Conservation (phyloP, 768 basidiomycete species). For the Lactarius hatsudake region DNA sequence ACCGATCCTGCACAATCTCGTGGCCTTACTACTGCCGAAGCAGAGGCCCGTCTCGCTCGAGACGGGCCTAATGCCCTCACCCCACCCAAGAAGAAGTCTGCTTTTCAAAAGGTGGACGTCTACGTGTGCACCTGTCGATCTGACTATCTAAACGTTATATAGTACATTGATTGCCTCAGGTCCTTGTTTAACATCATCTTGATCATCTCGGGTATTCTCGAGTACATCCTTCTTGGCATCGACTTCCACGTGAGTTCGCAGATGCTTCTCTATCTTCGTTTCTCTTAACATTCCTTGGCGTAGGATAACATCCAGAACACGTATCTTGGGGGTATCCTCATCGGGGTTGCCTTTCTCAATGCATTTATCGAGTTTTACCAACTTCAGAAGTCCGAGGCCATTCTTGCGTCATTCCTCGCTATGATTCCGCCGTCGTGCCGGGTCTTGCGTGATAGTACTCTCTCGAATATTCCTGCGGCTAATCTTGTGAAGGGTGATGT, state of each 20-base stretch:
- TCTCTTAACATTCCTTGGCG: conserved; percentile 15
- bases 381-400: conserved; percentile 71
- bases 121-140: neutral
- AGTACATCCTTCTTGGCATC: conserved; percentile 62
- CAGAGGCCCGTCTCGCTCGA: conserved; percentile 48
- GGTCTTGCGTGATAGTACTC: conserved; percentile 56
- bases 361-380: conserved; percentile 69
- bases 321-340: conserved; percentile 68
- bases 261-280: neutral
- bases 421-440: conserved; percentile 71
- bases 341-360: conserved; percentile 64
- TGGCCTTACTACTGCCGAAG: conserved; percentile 54
- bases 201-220: conserved; percentile 62
- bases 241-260: conserved; percentile 48
- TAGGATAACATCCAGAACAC: conserved; percentile 62
- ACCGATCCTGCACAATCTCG: conserved; percentile 50
- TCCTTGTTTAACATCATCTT: conserved; percentile 66
- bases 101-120: conserved; percentile 53
- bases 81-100: conserved; percentile 65
- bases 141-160: conserved; percentile 11
- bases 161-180: conserved; percentile 63
- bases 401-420: conserved; percentile 67
- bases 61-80: conserved; percentile 64
- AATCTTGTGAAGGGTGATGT: conserved; percentile 66
- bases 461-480: conserved; percentile 55